These are phyloP conservation scores for Brachypodium distachyon DNA, from an alignment of 202 grass and related monocot species.

Conservation along the genomic window DNA sequence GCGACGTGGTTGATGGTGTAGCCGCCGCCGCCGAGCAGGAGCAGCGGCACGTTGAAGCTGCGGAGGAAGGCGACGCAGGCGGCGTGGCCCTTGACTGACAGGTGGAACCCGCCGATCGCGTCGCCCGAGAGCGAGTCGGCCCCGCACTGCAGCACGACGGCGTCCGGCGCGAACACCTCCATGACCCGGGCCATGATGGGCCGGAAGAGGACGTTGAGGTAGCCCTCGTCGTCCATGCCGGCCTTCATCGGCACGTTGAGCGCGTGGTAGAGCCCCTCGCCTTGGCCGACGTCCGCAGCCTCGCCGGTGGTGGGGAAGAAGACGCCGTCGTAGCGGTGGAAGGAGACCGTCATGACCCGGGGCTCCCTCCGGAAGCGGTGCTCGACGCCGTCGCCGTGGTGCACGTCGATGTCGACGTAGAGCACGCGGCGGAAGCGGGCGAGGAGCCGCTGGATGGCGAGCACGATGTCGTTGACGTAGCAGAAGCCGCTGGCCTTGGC, in stretches of 20 bases:
- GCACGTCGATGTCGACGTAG: conserved; percentile 30
- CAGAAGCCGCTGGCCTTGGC: conserved; percentile 20
- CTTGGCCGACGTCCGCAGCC: background rate
- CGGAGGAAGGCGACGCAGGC: background rate
- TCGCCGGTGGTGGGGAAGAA: background rate
- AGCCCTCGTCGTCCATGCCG: conserved; percentile 8
- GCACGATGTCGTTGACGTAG: conserved; percentile 29
- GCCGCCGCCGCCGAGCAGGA: conserved; percentile 24
- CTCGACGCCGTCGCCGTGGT: conserved; percentile 25
- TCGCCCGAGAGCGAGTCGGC: conserved; percentile 35
- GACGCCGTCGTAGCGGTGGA: background rate
- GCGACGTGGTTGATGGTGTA: conserved; percentile 30
- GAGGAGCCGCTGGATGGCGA: conserved; percentile 29
- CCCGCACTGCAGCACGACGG: conserved; percentile 59
- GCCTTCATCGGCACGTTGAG: background rate
- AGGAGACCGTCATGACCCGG: too few relatives aligned
- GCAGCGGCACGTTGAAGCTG: conserved; percentile 10
- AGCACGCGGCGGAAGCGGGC: background rate
- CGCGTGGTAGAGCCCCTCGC: background rate
- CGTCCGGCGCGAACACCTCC: conserved; percentile 46
- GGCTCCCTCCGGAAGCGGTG: too few relatives aligned
- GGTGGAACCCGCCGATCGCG: background rate
- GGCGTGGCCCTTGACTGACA: background rate
- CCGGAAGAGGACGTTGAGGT: conserved; percentile 37
- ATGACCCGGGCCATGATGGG: conserved; percentile 34